These are phyloP conservation scores for Ramaria rubella DNA, from an alignment of 768 basidiomycete species.

Conservation along the genomic window DNA sequence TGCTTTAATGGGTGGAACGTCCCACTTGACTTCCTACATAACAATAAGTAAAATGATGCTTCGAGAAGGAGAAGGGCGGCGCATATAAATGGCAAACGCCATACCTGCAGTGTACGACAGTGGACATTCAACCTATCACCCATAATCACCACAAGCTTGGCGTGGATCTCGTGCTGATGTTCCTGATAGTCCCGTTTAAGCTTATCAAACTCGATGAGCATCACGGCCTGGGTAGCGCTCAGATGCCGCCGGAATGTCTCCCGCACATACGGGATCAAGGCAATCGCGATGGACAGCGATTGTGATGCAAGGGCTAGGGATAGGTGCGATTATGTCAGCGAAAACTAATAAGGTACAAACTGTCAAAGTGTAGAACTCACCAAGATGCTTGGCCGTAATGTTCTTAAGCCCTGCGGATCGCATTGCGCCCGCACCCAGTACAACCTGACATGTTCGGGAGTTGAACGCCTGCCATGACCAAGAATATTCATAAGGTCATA, in stretches of 20 bases:
- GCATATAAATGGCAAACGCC: background rate
- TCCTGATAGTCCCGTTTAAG: slow-evolving; percentile 98
- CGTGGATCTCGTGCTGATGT: slow-evolving; percentile 98
- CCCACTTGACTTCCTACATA: slow-evolving; percentile 73
- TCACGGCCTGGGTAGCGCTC: slow-evolving; percentile 90
- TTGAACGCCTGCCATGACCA: slow-evolving; percentile 71
- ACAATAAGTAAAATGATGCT: background rate
- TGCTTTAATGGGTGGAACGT: slow-evolving; percentile 36
- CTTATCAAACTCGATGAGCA: slow-evolving; percentile 97
- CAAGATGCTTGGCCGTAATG: slow-evolving; percentile 96
- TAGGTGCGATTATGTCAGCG: slow-evolving; percentile 3
- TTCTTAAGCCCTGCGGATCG: slow-evolving; percentile 94
- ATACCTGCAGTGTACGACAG: slow-evolving; percentile 72
- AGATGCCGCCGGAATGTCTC: slow-evolving; percentile 93
- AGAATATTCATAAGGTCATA: background rate
- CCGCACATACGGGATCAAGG: slow-evolving; percentile 91
- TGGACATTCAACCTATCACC: slow-evolving; percentile 86
- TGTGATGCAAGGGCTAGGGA: slow-evolving; percentile 86
- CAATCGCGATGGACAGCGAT: slow-evolving; percentile 88
- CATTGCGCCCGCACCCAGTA: slow-evolving; percentile 99
- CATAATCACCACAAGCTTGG: slow-evolving; percentile 98
- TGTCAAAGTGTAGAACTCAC: slow-evolving; percentile 37
- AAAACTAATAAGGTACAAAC: background rate
- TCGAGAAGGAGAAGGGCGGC: background rate
- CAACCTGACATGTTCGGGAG: slow-evolving; percentile 95